phyloP scores from a whole-genome alignment of 2,329 filamentous ascomycete species.

The Neofusicoccum sp. region DNA sequence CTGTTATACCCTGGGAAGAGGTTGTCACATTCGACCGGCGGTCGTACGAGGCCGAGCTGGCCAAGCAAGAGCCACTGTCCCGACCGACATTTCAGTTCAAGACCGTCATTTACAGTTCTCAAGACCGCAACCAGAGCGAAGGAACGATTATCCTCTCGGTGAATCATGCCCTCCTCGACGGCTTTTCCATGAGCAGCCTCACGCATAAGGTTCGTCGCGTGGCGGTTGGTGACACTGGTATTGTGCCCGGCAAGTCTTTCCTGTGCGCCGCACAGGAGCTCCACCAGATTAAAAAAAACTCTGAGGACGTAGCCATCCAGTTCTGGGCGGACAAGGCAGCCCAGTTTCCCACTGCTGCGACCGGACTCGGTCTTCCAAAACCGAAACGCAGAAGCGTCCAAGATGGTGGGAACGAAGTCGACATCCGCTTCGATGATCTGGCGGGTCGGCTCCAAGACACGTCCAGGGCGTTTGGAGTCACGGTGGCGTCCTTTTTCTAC shows the following conservation, averaged over 20 bases:
- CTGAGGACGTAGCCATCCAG: neutral
- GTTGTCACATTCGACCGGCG: neutral
- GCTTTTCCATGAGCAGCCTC: neutral
- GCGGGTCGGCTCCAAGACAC: neutral
- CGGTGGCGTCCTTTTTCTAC: constrained; percentile 25
- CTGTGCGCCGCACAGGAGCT: neutral
- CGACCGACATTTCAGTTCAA: neutral
- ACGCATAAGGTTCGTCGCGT: neutral
- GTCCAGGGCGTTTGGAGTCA: constrained; percentile 15
- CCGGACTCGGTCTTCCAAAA: neutral
- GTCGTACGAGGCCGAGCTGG: neutral
- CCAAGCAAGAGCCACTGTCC: neutral
- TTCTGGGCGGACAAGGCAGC: neutral
- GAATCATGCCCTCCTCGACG: neutral
- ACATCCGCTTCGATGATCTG: neutral
- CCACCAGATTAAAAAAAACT: neutral
- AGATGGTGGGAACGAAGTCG: neutral
- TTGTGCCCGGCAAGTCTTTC: neutral
- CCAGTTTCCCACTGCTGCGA: neutral
- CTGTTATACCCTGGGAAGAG: neutral
- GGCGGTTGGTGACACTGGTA: neutral
- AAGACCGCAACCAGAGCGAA: neutral
- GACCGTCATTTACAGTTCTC: neutral
- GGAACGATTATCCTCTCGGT: neutral
- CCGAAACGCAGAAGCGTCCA: neutral